Evolutionary conservation across 345 rosid species (phyloP), one percentile per base, ranked within the genome.

Genomic region (Adansonia digitata): DNA sequence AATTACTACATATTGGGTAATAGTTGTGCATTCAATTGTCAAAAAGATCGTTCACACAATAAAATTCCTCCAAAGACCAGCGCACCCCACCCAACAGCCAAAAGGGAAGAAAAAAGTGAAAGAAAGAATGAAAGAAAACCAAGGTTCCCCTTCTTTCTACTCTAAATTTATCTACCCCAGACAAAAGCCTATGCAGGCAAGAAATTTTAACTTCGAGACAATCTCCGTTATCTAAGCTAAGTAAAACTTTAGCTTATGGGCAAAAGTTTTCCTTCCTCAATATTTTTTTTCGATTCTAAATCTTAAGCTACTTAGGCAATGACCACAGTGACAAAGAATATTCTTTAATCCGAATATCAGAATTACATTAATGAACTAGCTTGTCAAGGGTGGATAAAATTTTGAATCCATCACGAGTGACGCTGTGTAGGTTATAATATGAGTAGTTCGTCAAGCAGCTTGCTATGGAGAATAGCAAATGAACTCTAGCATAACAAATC

Each of bases 401-500:
- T 22, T 75, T 67, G 67, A 71, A 75, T 82, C 82, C 81, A 72
- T 85, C 14, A 71, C 10, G 60, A 78, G 73, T 35, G 55, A 63
- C 42, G 52, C 34, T 26, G 74, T 57, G 72, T 81, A 69, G 55
- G 78, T 69, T 69, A 77, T 69, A 81, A 77, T 69, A 74, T 51
- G 80, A 77, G 43, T 62, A 75, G 75, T 60, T 48, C 55, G 42
- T 59, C 63, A 60, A 48, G 81, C 77, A 74, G 76, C 81, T 77
- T 72, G 61, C 73, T 75, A 51, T 70, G 79, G 31, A 52, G 74
- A 75, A 72, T 71, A 48, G 71, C 73, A 66, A 43, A 65, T 68
- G 79, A 75, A 74, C 64, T 83, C 77, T 55, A 56, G 69, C 79
- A 75, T 61, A 78, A 78, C 71, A 70, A n/a, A 80, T 72, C 81